phyloP scores from a whole-genome alignment of 352 stramenopile species.

The Pythium utonaiense region DNA sequence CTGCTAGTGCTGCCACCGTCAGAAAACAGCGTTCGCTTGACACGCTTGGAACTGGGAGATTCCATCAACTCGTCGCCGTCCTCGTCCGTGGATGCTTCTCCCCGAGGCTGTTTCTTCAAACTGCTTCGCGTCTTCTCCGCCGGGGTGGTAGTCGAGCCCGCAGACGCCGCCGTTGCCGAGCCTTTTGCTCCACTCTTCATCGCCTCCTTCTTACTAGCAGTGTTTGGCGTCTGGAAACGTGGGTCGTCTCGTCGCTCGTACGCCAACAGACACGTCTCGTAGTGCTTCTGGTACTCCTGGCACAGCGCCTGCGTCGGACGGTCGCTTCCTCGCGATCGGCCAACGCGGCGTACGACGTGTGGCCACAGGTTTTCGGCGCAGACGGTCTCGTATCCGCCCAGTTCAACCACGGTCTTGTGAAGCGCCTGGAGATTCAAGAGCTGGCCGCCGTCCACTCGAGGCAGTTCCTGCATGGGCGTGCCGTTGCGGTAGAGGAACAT shows the following conservation, averaged over 20 bases:
- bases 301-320: conserved; percentile 49
- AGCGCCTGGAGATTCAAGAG: conserved; percentile 66
- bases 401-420: conserved; percentile 56
- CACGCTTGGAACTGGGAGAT: conserved; percentile 29
- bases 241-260: conserved; percentile 45
- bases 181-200: not conserved
- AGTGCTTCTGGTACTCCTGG: conserved; percentile 46
- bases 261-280: conserved; percentile 43
- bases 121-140: conserved; percentile 45
- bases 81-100: not conserved
- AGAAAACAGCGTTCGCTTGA: conserved; percentile 69
- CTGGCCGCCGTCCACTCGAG: conserved; percentile 58
- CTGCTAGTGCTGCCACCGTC: conserved; percentile 51
- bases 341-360: conserved; percentile 60
- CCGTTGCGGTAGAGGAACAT: conserved; percentile 82
- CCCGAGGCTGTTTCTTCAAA: conserved; percentile 34
- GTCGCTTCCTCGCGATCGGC: conserved; percentile 45
- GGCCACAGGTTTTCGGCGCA: conserved; percentile 36
- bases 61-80: conserved; percentile 3
- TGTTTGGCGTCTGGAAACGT: conserved; percentile 29
- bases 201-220: conserved; percentile 16
- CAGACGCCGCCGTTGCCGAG: not conserved
- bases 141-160: conserved; percentile 35
- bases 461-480: conserved; percentile 74
- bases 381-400: conserved; percentile 52